These are phyloP conservation scores for Tephrocybe sp. DNA, from an alignment of 768 basidiomycete genomes.

Conservation along the genomic window DNA sequence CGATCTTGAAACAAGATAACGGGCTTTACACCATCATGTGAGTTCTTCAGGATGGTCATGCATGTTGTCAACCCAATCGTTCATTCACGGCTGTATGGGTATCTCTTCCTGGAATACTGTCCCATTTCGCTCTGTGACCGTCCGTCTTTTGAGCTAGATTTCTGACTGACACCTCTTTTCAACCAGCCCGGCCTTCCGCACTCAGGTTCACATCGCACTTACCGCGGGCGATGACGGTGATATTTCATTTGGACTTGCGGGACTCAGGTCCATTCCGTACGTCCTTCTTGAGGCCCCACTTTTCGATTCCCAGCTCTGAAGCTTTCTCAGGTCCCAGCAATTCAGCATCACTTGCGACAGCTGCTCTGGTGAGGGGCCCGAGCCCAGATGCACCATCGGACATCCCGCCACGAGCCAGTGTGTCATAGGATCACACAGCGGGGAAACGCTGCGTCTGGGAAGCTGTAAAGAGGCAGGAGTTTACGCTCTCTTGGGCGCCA, in stretches of 20 bases:
- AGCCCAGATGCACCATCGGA: constrained; percentile 8
- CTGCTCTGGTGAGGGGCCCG: constrained; percentile 4
- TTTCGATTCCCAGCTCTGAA: background rate
- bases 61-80: too few species aligned
- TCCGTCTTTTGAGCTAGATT: too few species aligned
- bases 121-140: too few species aligned
- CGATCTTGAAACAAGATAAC: constrained; percentile 13
- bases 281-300: background rate
- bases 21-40: constrained; percentile 15
- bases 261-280: constrained; percentile 4
- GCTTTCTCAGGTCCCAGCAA: constrained; percentile 11
- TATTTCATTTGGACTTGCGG: constrained; percentile 5
- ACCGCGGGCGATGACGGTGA: constrained; percentile 9
- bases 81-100: too few species aligned
- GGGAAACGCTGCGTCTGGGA: constrained; percentile 9
- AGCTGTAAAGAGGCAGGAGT: constrained; percentile 11
- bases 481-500: constrained; percentile 4
- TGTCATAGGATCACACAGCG: constrained; percentile 7
- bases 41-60: background rate
- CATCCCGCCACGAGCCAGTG: constrained; percentile 14
- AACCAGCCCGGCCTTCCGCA: constrained; percentile 9
- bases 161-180: background rate
- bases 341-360: constrained; percentile 15
- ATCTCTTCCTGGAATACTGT: too few species aligned
- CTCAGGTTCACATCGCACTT: constrained; percentile 6